Percentiles rank a stretch among this genome's conserved stretches.
phyloP scores from a whole-genome alignment of 305 asterid genomes.

The Stenogyne calaminthoides region DNA sequence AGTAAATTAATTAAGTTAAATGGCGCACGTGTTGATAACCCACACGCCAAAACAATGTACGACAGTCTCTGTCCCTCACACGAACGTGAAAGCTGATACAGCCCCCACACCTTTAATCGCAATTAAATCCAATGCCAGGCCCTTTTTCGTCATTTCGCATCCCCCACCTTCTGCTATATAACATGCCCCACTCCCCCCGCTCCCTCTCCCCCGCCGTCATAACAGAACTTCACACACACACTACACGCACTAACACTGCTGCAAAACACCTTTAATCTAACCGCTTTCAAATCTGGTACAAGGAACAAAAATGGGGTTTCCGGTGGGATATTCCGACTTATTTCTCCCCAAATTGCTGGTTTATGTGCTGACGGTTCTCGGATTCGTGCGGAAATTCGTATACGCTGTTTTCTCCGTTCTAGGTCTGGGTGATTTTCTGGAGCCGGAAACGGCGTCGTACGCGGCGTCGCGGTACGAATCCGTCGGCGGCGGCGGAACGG shows the following conservation, averaged over 20 bases:
- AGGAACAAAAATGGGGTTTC: constrained; percentile 77
- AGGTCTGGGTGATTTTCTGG: constrained; percentile 70
- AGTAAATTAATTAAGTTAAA: constrained; percentile 2
- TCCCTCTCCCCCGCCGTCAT: constrained; percentile 16
- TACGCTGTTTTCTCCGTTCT: constrained; percentile 41
- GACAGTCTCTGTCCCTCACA: constrained; percentile 27
- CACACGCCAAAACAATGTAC: constrained; percentile 29
- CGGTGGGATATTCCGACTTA: constrained; percentile 72
- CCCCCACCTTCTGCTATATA: constrained; percentile 38
- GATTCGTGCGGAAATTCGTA: constrained; percentile 48
- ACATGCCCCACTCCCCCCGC: constrained; percentile 3
- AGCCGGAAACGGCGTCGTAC: constrained; percentile 60
- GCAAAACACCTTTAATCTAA: background rate
- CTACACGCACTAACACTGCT: constrained; percentile 27
- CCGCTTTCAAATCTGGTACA: background rate
- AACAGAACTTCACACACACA: constrained; percentile 6
- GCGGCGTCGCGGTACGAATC: constrained; percentile 28
- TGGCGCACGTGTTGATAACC: constrained; percentile 27
- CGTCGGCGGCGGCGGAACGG: constrained; percentile 19
- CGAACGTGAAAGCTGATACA: constrained; percentile 30
- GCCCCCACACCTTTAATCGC: constrained; percentile 10
- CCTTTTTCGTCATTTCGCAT: constrained; percentile 45
- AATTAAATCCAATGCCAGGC: background rate
- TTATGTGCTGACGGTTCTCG: constrained; percentile 53
- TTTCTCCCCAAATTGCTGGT: constrained; percentile 71